Percentiles rank a stretch among this genome's conserved stretches.
These are phyloP conservation scores for Stachybotrys chartarum DNA, from an alignment of 2,329 filamentous ascomycete genomes.

Conservation along the genomic window DNA sequence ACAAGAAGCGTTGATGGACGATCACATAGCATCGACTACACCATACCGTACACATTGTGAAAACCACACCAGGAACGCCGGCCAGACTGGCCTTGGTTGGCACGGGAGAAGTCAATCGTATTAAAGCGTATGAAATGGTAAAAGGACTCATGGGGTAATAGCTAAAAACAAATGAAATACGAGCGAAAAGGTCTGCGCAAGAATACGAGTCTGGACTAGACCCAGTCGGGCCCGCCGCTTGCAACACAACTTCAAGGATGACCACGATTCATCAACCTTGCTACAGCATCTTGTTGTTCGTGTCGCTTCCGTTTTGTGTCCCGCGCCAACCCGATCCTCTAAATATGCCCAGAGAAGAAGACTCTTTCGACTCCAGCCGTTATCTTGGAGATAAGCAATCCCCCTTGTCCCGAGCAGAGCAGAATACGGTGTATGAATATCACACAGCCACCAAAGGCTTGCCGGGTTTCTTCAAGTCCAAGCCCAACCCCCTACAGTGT, in stretches of 20 bases:
- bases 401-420: background rate
- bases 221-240: background rate
- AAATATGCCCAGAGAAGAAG: background rate
- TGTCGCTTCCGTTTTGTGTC: background rate
- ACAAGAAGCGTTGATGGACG: too few species aligned
- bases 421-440: background rate
- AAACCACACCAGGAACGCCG: too few species aligned
- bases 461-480: background rate
- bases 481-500: slow-evolving; percentile 1
- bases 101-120: background rate
- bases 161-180: background rate
- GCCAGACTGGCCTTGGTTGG: too few species aligned
- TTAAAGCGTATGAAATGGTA: slow-evolving; percentile 2
- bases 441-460: background rate
- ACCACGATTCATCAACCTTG: background rate
- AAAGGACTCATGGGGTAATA: slow-evolving; percentile 1
- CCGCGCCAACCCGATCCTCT: background rate
- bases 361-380: background rate
- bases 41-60: too few species aligned
- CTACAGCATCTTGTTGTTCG: background rate
- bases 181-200: background rate
- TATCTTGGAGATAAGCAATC: background rate
- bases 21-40: too few species aligned
- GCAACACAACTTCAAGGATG: background rate
- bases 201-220: background rate